Conservation (phyloP, 495 filamentous ascomycete genomes). For the Chaetomium tenue region DNA sequence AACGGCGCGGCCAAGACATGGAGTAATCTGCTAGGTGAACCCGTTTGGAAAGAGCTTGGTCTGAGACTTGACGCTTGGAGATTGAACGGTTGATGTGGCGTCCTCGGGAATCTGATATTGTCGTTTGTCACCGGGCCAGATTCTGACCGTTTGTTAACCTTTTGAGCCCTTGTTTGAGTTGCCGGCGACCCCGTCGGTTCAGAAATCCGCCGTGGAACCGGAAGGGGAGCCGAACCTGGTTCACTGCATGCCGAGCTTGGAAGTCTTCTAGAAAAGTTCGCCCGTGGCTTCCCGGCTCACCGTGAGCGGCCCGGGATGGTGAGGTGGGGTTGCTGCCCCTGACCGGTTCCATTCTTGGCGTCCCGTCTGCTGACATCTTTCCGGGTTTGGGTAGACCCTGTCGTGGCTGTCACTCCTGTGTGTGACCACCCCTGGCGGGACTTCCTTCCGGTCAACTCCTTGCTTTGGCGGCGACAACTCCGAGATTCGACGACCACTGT, state of each 20-base stretch:
- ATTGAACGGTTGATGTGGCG: too few relatives aligned
- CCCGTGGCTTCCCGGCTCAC: not conserved
- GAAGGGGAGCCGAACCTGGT: not conserved
- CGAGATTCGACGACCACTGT: not conserved
- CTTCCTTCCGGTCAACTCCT: not conserved
- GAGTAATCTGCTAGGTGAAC: not conserved
- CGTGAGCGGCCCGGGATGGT: conserved; percentile 12
- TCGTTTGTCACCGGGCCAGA: not conserved
- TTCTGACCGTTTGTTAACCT: not conserved
- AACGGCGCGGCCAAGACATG: too few relatives aligned
- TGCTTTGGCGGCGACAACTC: not conserved
- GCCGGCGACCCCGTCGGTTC: not conserved
- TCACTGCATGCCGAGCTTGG: conserved; percentile 11
- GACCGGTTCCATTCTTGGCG: conserved; percentile 17
- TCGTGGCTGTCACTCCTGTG: not conserved
- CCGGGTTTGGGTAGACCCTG: not conserved
- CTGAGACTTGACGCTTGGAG: too few relatives aligned
- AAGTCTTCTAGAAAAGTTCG: conserved; percentile 26
- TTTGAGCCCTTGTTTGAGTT: not conserved
- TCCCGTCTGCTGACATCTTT: not conserved
- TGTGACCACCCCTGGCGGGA: not conserved
- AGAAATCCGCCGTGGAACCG: not conserved
- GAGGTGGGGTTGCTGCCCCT: conserved; percentile 18
- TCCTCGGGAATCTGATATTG: not conserved
- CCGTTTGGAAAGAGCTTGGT: not conserved